Conservation (phyloP, 1,284 basidiomycete genomes). For the Ustilago vetiveriae region DNA sequence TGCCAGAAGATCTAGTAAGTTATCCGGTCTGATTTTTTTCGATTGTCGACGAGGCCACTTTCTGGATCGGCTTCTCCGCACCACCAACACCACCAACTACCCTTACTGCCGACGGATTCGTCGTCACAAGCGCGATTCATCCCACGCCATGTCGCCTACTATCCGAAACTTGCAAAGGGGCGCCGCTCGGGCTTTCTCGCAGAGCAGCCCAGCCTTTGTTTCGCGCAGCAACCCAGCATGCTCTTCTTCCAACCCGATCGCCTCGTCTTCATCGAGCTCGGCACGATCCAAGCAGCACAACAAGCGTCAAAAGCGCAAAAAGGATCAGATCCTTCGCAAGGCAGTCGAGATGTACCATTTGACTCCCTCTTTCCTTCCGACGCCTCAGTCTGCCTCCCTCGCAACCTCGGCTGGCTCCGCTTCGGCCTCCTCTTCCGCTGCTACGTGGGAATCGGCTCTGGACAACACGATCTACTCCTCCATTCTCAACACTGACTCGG, state of each 20-base stretch:
- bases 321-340: slow-evolving; percentile 53
- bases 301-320: slow-evolving; percentile 27
- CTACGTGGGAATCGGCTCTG: slow-evolving; percentile 30
- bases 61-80: not conserved
- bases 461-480: slow-evolving; percentile 44
- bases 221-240: slow-evolving; percentile 16
- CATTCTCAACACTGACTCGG: slow-evolving; percentile 44
- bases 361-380: slow-evolving; percentile 59
- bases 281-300: slow-evolving; percentile 17
- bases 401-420: slow-evolving; percentile 7
- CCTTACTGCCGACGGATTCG: not conserved
- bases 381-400: slow-evolving; percentile 18
- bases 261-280: slow-evolving; percentile 20
- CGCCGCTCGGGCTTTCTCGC: slow-evolving; percentile 27
- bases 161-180: slow-evolving; percentile 37
- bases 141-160: slow-evolving; percentile 44
- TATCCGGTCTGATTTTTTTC: too few species aligned
- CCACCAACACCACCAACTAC: not conserved
- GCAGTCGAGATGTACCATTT: slow-evolving; percentile 65
- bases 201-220: slow-evolving; percentile 13
- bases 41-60: too few species aligned
- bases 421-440: slow-evolving; percentile 5
- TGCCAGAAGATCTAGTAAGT: too few species aligned
- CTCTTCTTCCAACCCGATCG: slow-evolving; percentile 28
- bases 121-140: slow-evolving; percentile 1